These are phyloP conservation scores for Saccharomycopsis sp. DNA, from an alignment of 805 yeast genomes.

Conservation along the genomic window DNA sequence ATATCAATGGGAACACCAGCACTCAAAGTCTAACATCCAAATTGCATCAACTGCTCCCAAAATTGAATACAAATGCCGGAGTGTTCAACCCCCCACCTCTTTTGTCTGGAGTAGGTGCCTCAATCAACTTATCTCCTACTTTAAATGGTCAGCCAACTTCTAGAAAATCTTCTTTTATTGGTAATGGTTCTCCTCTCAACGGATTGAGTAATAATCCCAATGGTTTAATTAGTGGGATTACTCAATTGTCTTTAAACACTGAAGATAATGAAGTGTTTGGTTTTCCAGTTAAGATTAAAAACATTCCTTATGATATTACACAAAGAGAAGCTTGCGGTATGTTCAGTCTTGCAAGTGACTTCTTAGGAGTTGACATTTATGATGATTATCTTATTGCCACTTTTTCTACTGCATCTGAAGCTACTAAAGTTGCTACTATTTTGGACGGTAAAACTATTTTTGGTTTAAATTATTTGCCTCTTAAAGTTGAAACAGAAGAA, in stretches of 20 bases:
- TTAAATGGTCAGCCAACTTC: conserved; percentile 10
- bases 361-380: conserved; percentile 37
- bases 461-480: conserved; percentile 12
- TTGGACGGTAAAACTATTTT: conserved; percentile 14
- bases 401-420: conserved; percentile 7
- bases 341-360: conserved; percentile 61
- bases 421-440: conserved; percentile 9
- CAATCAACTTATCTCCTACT: conserved; percentile 15
- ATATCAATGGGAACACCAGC: neutral
- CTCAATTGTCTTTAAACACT: conserved; percentile 12
- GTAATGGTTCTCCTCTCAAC: conserved; percentile 13
- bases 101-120: conserved; percentile 1
- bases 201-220: neutral
- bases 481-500: conserved; percentile 12
- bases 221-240: conserved; percentile 6
- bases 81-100: conserved; percentile 8
- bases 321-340: conserved; percentile 57
- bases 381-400: conserved; percentile 15
- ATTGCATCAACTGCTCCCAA: conserved; percentile 15
- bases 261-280: conserved; percentile 7
- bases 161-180: conserved; percentile 12
- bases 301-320: conserved; percentile 54
- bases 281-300: conserved; percentile 34
- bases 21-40: neutral
- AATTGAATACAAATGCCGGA: conserved; percentile 11